These are phyloP conservation scores for Populus hybrid DNA, from an alignment of 441 rosid genomes.

Conservation along the genomic window DNA sequence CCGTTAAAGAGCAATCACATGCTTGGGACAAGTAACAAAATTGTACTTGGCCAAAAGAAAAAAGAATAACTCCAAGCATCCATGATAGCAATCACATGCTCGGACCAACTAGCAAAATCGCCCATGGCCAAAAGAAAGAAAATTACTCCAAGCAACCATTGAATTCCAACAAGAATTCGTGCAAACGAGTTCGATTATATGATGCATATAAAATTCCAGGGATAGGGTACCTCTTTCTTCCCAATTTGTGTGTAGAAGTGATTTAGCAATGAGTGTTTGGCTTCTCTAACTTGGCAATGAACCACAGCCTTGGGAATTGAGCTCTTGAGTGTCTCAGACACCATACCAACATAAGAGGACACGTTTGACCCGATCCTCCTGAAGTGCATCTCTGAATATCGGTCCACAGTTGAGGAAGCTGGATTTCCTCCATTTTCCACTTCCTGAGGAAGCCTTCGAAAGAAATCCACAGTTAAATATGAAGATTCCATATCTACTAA, in stretches of 20 bases:
- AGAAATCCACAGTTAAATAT: conserved; percentile 83
- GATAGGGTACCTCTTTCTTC: conserved; percentile 53
- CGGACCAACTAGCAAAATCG: background rate
- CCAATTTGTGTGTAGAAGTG: conserved; percentile 68
- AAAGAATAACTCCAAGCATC: too few relatives aligned
- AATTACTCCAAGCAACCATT: background rate
- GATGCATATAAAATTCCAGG: background rate
- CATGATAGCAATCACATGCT: background rate
- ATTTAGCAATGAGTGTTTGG: conserved; percentile 59
- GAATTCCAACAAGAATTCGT: background rate
- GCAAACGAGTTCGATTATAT: background rate
- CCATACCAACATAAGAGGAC: conserved; percentile 69
- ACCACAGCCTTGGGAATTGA: conserved; percentile 84
- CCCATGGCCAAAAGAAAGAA: too few relatives aligned
- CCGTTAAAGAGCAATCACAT: background rate
- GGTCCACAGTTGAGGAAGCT: conserved; percentile 38
- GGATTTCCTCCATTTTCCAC: conserved; percentile 40
- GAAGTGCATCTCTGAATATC: conserved; percentile 62
- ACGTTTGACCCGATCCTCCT: conserved; percentile 82
- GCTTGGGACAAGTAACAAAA: background rate
- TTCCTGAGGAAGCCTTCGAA: conserved; percentile 79
- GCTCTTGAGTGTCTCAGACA: conserved; percentile 62
- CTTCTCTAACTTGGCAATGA: conserved; percentile 80
- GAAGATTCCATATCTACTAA: conserved; percentile 90
- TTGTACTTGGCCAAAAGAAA: background rate